These are phyloP conservation scores for Bipolaris cookei DNA, from an alignment of 2,329 filamentous ascomycete species.

Conservation along the genomic window DNA sequence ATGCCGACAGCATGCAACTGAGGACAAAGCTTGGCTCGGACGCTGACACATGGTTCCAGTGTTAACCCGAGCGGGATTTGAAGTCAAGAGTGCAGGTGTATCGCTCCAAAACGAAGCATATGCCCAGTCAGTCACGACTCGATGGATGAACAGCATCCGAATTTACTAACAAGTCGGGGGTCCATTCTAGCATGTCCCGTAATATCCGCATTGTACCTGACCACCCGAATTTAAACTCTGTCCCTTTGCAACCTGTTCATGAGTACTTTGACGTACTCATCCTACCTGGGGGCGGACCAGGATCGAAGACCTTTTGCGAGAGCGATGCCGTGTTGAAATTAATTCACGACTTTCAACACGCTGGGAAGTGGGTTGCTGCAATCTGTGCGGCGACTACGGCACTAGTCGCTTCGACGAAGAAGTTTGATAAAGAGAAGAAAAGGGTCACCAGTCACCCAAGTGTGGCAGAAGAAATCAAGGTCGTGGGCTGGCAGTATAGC, in stretches of 20 bases:
- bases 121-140: conserved; percentile 35
- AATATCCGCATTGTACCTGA: conserved; percentile 49
- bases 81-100: conserved; percentile 46
- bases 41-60: conserved; percentile 29
- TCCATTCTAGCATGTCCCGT: conserved; percentile 43
- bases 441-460: conserved; percentile 50
- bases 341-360: conserved; percentile 38
- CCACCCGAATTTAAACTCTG: conserved; percentile 27
- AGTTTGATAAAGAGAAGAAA: conserved; percentile 24
- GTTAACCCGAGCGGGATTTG: conserved; percentile 48
- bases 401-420: conserved; percentile 38
- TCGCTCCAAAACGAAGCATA: conserved; percentile 40
- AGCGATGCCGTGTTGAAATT: conserved; percentile 34
- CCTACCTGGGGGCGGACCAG: conserved; percentile 48
- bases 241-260: conserved; percentile 22
- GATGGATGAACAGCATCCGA: neutral
- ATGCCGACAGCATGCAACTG: neutral
- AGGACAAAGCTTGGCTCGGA: neutral
- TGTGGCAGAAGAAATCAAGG: conserved; percentile 41
- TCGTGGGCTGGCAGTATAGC: conserved; percentile 45
- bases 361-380: conserved; percentile 42
- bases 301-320: conserved; percentile 45
- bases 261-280: conserved; percentile 44
- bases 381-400: conserved; percentile 51
- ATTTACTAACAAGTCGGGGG: neutral